A percentile compares a stretch with the other conserved stretches of the same genome.
These are phyloP conservation scores for Allantophomopsis lycopodina DNA, from an alignment of 2,329 filamentous ascomycete species.

Conservation along the genomic window DNA sequence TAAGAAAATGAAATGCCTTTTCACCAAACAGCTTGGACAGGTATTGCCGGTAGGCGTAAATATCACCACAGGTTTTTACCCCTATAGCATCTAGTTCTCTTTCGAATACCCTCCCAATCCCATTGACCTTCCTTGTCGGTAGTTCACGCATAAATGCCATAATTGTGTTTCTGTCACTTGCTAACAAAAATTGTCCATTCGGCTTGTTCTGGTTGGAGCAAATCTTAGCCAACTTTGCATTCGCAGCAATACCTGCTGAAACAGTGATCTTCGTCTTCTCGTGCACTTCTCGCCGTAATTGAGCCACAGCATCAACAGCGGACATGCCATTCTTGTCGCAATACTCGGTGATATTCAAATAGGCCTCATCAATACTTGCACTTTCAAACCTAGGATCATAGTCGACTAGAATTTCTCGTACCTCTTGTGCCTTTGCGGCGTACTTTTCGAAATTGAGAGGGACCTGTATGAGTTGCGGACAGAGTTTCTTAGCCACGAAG, in stretches of 20 bases:
- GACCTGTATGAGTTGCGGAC: conserved; percentile 70
- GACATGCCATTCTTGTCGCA: conserved; percentile 54
- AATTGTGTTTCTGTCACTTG: conserved; percentile 59
- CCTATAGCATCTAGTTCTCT: conserved; percentile 80
- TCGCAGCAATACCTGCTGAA: conserved; percentile 87
- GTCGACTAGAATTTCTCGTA: conserved; percentile 66
- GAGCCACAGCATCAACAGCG: conserved; percentile 60
- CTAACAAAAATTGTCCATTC: conserved; percentile 75
- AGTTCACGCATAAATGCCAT: conserved; percentile 77
- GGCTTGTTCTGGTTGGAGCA: conserved; percentile 94
- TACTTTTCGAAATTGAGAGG: conserved; percentile 88
- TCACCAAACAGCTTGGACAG: conserved; percentile 74
- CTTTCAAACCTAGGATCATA: conserved; percentile 90
- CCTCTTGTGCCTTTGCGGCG: conserved; percentile 74
- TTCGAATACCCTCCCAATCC: conserved; percentile 87
- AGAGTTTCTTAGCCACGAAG: conserved; percentile 90
- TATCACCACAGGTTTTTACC: conserved; percentile 77
- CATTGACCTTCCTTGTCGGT: conserved; percentile 83
- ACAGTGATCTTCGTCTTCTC: conserved; percentile 73
- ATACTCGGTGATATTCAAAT: conserved; percentile 86
- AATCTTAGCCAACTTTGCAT: conserved; percentile 89
- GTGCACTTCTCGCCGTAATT: conserved; percentile 65
- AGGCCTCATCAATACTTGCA: conserved; percentile 91
- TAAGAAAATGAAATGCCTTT: conserved; percentile 78
- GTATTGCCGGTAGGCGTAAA: conserved; percentile 63